Base-by-base conservation (phyloP, 345 rosid species). In the Trapa bicornis region DNA sequence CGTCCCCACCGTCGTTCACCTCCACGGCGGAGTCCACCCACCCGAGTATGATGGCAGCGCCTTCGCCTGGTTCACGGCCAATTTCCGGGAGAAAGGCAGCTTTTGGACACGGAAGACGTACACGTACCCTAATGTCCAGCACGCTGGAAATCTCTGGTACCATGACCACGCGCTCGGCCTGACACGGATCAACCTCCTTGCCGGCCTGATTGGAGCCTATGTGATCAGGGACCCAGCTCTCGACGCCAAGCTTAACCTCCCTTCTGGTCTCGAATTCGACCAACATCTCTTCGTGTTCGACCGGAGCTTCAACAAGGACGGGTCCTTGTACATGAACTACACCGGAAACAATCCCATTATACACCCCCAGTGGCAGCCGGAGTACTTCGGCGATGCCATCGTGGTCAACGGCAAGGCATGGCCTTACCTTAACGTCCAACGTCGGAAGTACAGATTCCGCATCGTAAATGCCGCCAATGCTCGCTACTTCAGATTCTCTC, bases 361-460 rank as follows among this genome's bases (percentile, higher is more conserved):
- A 68, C 98, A 92, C 48, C 98, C 96, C 0, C 98, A 92, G 39
- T 92, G 98, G 98, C 95, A 78, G 43, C 95, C 96, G 0, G 98
- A 92, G 52, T 92, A 89, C 62, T 92, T 86, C 37, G 96, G 96
- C 1, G 91, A 87, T 1, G 84, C 72, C 0, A 84, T 89, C 61
- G 66, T 89, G 0, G 98, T 92, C 0, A 92, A 89, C 36, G 96
- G 98, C 0, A 89, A 92, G 73, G 91, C 89, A 0, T 92, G 98
- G 98, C 98, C 98, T 0, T 68, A 69, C 10, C 1, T 86, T 75
- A 66, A 52, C 0, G 98, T 92, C 12, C 84, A 81, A 63, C 92
- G 92, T 17, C 82, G 95, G 3, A 92, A 80, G 66, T 89, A 92
- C 39, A 76, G 96, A 61, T 86, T 89, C 13, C 80, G 92, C 2